Percentiles rank a stretch among this genome's conserved stretches.
Conservation (phyloP, 2,329 filamentous ascomycete genomes). For the Cercospora sojina region DNA sequence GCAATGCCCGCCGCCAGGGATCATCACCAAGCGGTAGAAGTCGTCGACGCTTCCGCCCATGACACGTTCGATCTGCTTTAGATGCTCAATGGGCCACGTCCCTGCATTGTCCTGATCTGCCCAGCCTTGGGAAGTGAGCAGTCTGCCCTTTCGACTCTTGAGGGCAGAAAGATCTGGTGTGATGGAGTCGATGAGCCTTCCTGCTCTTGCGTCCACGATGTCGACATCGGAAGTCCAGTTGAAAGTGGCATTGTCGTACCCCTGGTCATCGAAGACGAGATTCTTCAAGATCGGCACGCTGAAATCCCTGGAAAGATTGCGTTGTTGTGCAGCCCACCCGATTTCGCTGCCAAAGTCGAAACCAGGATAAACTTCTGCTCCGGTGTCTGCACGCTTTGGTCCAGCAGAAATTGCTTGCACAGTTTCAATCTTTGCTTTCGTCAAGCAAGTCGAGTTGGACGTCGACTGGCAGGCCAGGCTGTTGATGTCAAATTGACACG, state of each 20-base stretch:
- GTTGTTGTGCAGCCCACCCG: slow-evolving; percentile 42
- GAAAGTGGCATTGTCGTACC: slow-evolving; percentile 40
- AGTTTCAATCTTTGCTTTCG: slow-evolving; percentile 35
- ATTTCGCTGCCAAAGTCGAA: slow-evolving; percentile 44
- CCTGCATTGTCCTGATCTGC: slow-evolving; percentile 41
- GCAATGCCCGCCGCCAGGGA: slow-evolving; percentile 44
- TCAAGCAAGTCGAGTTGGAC: slow-evolving; percentile 35
- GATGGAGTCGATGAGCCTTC: slow-evolving; percentile 43
- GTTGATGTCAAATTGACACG: slow-evolving; percentile 41
- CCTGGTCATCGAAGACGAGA: slow-evolving; percentile 42
- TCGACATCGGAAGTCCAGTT: slow-evolving; percentile 42
- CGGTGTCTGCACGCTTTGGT: slow-evolving; percentile 29
- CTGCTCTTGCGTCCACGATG: slow-evolving; percentile 37
- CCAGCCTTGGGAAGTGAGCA: slow-evolving; percentile 45
- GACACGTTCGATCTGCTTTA: slow-evolving; percentile 33
- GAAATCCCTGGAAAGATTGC: slow-evolving; percentile 38
- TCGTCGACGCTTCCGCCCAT: slow-evolving; percentile 33
- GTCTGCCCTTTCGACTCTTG: slow-evolving; percentile 38
- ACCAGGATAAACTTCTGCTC: slow-evolving; percentile 42
- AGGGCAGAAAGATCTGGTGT: slow-evolving; percentile 36
- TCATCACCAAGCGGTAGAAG: slow-evolving; percentile 42
- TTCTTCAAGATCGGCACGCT: slow-evolving; percentile 46
- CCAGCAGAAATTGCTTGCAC: slow-evolving; percentile 40
- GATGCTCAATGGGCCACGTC: slow-evolving; percentile 41
- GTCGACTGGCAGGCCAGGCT: slow-evolving; percentile 34